phyloP scores from a whole-genome alignment of 495 filamentous ascomycete genomes.

The Neurospora sp. region DNA sequence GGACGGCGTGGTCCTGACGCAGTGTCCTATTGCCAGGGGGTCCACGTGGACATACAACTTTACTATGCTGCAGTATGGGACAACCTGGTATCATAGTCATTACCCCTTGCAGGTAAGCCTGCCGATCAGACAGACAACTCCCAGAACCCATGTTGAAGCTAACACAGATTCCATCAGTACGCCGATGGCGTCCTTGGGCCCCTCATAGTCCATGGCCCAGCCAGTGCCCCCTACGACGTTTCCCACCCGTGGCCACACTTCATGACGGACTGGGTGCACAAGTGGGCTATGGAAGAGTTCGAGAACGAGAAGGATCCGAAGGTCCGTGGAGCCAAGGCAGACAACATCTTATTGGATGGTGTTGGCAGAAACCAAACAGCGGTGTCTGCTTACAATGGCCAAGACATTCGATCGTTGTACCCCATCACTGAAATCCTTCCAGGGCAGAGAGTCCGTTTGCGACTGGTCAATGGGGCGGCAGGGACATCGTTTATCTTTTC shows the following conservation, averaged over 20 bases:
- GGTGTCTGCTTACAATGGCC: background rate
- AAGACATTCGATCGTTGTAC: background rate
- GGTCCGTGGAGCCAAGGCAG: conserved; percentile 2
- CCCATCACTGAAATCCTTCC: background rate
- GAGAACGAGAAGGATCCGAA: background rate
- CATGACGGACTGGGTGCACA: conserved; percentile 27
- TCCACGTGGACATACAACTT: conserved; percentile 32
- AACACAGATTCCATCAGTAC: conserved; percentile 25
- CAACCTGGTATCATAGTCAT: conserved; percentile 45
- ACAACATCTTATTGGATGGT: conserved; percentile 28
- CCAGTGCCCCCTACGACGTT: conserved; percentile 37
- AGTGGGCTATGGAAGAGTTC: conserved; percentile 10
- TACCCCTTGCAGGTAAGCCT: conserved; percentile 22
- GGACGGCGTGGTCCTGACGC: conserved; percentile 35
- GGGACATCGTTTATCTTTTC: background rate
- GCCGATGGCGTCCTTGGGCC: conserved; percentile 36
- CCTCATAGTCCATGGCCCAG: conserved; percentile 45
- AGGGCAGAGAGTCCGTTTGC: background rate
- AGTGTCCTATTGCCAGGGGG: conserved; percentile 39
- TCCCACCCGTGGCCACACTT: conserved; percentile 39
- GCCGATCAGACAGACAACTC: background rate
- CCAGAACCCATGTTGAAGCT: background rate
- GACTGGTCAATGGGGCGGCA: background rate
- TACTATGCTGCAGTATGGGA: conserved; percentile 40
- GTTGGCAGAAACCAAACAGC: background rate